Evolutionary conservation across 129 eudicot species (phyloP).

Genomic region (Pseudognaphalium luteoalbum): DNA sequence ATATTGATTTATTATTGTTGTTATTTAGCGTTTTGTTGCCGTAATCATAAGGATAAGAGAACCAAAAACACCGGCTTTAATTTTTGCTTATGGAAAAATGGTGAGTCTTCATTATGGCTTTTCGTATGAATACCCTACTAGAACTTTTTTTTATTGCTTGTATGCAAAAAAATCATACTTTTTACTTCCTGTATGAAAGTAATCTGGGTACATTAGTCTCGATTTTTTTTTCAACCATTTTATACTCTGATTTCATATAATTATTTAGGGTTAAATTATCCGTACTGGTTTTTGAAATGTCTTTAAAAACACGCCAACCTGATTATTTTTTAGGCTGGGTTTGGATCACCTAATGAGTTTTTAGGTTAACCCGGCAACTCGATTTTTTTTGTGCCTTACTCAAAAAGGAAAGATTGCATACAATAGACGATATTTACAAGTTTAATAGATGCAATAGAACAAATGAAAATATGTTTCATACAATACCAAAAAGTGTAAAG

Average conservation of each 20-base stretch:
- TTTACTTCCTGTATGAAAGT: background rate
- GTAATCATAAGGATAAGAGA: slow-evolving; percentile 95
- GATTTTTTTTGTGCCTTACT: too few species aligned
- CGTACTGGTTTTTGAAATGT: too few species aligned
- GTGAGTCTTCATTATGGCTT: slow-evolving; percentile 37
- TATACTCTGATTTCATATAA: background rate
- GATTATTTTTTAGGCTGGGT: too few species aligned
- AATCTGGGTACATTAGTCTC: background rate
- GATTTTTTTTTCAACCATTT: background rate
- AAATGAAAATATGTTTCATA: too few species aligned
- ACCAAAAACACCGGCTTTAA: slow-evolving; percentile 87
- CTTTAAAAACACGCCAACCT: too few species aligned
- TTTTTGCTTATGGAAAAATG: slow-evolving; percentile 96
- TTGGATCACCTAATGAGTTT: too few species aligned
- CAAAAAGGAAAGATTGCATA: too few species aligned
- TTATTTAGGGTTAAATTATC: background rate
- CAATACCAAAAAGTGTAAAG: too few species aligned
- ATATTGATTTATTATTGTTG: background rate
- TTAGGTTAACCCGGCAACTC: too few species aligned
- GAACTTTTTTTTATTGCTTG: background rate
- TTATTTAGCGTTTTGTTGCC: slow-evolving; percentile 90
- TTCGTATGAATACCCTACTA: background rate
- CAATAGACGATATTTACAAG: too few species aligned
- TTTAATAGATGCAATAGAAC: too few species aligned
- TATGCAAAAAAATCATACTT: background rate